Base-by-base conservation (phyloP, 495 filamentous ascomycete genomes). In the Aspergillus bridgeri region DNA sequence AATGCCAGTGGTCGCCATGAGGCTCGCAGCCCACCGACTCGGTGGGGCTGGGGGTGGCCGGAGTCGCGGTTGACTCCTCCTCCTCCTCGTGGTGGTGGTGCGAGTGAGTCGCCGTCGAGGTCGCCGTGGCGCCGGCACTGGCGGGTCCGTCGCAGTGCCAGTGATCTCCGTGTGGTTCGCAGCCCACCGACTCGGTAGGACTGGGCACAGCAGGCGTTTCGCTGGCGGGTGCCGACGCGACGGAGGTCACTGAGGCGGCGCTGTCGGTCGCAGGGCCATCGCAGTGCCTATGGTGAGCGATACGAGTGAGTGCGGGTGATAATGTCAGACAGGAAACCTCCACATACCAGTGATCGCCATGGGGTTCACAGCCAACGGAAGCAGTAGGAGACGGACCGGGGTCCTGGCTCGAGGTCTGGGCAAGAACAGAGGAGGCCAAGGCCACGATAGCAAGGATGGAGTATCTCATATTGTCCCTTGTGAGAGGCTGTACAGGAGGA, bases 1-100 rank as follows among this genome's bases (percentile, higher is more conserved):
- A 67, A 56, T 66, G 63, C 64, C 69, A 71, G 29, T 69, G 66
- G 48, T 71, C 69, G 20, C 58, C 62, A 45, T 71, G 68, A 3
- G 64, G 62, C 38, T 65, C 62, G 17, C 69, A 71, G 23, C 66
- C 69, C 2, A 62, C 47, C 18, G 64, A 68, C 48, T 67, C 64
- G 2, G 65, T 69, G 6, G 66, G 66, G 33, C 61, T 67, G 3
- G 69, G 66, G 13, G 42, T 19, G 3, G 60, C 51, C 5, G 58
- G 54, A 22, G 60, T 63, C 38, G 24, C 53, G 27, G 53, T 55
- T 11, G 21, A n/a, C 22, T 33, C 48, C 19, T 52, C 55, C 0
- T 54, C 24, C 13, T 57, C 54, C n/a, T n/a, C n/a, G n/a, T n/a
- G n/a, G 27, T 29, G 27, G 33, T 33, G 29, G 47, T 53, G 20